These are phyloP conservation scores for Sugiyamaella japonica DNA, from an alignment of 1,139 yeast genomes.

Conservation along the genomic window DNA sequence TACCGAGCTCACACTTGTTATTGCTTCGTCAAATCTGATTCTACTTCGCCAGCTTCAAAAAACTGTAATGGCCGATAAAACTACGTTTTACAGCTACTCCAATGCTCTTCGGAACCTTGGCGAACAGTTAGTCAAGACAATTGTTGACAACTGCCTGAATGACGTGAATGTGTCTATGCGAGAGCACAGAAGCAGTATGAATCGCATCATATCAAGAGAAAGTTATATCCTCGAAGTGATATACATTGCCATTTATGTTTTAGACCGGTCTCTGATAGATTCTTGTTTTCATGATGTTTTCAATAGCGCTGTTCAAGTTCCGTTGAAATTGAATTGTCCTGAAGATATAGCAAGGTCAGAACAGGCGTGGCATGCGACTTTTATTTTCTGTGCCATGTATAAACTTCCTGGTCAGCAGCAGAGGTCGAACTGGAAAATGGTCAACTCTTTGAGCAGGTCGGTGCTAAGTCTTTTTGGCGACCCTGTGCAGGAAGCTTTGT, in stretches of 20 bases:
- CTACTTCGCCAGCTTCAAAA: slow-evolving; percentile 4
- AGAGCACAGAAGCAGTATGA: slow-evolving; percentile 17
- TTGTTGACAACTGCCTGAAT: background rate
- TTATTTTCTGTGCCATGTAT: slow-evolving; percentile 7
- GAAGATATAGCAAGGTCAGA: slow-evolving; percentile 4
- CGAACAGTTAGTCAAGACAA: background rate
- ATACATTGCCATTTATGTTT: slow-evolving; percentile 10
- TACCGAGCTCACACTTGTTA: slow-evolving; percentile 4
- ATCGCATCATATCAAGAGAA: slow-evolving; percentile 12
- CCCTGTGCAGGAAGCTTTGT: slow-evolving; percentile 3
- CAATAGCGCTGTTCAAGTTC: background rate
- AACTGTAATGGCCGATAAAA: background rate
- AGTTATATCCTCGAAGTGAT: slow-evolving; percentile 21
- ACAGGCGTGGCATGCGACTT: slow-evolving; percentile 8
- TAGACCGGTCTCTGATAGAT: slow-evolving; percentile 1
- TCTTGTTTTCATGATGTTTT: slow-evolving; percentile 1
- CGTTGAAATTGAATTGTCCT: background rate
- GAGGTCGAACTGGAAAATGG: slow-evolving; percentile 5
- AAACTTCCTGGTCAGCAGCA: background rate
- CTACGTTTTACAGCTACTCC: slow-evolving; percentile 6
- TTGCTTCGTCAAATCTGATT: slow-evolving; percentile 9
- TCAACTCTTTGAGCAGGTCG: background rate
- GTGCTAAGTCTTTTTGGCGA: background rate
- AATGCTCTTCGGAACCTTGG: slow-evolving; percentile 10
- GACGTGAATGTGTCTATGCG: slow-evolving; percentile 7